phyloP scores from a whole-genome alignment of 225 moss, liverwort and hornwort genomes.

The Physcomitrellopsis africana region DNA sequence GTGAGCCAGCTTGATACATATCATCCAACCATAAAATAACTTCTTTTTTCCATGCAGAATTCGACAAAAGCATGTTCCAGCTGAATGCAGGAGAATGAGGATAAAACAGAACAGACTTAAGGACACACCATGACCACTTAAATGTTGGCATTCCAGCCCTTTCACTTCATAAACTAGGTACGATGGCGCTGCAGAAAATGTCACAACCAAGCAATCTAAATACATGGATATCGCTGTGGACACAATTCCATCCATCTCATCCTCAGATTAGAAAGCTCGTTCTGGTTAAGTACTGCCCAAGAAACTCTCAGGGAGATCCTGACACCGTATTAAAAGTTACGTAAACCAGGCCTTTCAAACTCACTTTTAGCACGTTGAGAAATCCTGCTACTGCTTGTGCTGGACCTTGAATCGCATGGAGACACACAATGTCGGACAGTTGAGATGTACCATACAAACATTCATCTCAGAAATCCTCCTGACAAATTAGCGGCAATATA shows the following conservation, averaged over 20 bases:
- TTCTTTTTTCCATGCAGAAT: conserved; percentile 40
- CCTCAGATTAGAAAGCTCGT: conserved; percentile 46
- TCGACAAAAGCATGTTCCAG: conserved; percentile 43
- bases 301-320: conserved; percentile 39
- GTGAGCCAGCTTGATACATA: too few relatives aligned
- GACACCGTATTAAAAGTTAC: conserved; percentile 53
- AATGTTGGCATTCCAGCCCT: conserved; percentile 49
- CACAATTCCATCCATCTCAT: conserved; percentile 54
- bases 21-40: conserved; percentile 30
- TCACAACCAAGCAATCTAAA: conserved; percentile 50
- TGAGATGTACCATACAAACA: conserved; percentile 55
- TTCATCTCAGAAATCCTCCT: conserved; percentile 31
- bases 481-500: conserved; percentile 55
- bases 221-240: conserved; percentile 45
- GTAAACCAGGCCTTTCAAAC: conserved; percentile 46
- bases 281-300: conserved; percentile 52
- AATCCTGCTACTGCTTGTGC: conserved; percentile 50
- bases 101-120: conserved; percentile 54
- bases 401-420: conserved; percentile 48
- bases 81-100: conserved; percentile 45
- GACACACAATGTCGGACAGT: conserved; percentile 37
- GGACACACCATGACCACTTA: conserved; percentile 50
- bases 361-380: conserved; percentile 56
- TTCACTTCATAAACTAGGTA: conserved; percentile 58
- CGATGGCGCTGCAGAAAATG: conserved; percentile 55